These are phyloP conservation scores for Fragaria iinumae DNA, from an alignment of 306 rosid species.

Conservation along the genomic window DNA sequence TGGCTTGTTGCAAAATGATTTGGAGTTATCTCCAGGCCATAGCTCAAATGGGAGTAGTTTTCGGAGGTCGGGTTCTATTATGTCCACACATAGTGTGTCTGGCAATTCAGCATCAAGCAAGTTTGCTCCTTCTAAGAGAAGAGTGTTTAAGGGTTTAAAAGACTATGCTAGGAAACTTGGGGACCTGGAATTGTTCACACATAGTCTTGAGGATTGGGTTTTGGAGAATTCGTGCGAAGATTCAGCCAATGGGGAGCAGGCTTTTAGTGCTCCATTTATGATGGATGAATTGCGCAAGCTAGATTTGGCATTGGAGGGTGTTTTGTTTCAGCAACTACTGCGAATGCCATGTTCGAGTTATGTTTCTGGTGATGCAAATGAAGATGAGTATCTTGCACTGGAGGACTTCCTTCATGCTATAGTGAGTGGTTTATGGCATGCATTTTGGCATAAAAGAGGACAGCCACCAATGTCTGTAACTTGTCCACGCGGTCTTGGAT, in stretches of 20 bases:
- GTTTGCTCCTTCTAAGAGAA: slow-evolving; percentile 51
- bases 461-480: slow-evolving; percentile 71
- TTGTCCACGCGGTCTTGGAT: slow-evolving; percentile 70
- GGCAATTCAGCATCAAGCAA: slow-evolving; percentile 64
- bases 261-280: slow-evolving; percentile 58
- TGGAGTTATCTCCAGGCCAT: slow-evolving; percentile 64
- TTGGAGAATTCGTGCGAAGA: slow-evolving; percentile 51
- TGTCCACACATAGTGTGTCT: slow-evolving; percentile 57
- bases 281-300: slow-evolving; percentile 73
- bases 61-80: slow-evolving; percentile 66
- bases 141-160: slow-evolving; percentile 66
- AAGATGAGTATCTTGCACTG: slow-evolving; percentile 73
- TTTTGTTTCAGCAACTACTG: slow-evolving; percentile 74
- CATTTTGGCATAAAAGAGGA: slow-evolving; percentile 88
- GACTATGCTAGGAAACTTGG: slow-evolving; percentile 68
- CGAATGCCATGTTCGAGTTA: slow-evolving; percentile 67
- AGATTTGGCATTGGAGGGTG: slow-evolving; percentile 87
- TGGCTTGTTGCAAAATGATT: slow-evolving; percentile 61
- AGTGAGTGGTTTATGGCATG: slow-evolving; percentile 79
- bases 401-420: slow-evolving; percentile 84
- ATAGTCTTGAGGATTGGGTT: slow-evolving; percentile 74
- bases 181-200: slow-evolving; percentile 59
- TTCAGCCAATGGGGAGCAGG: slow-evolving; percentile 46
- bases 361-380: slow-evolving; percentile 41
- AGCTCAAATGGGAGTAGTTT: slow-evolving; percentile 87